phyloP scores from a whole-genome alignment of 345 rosid genomes.

The Arabidopsis suecica region DNA sequence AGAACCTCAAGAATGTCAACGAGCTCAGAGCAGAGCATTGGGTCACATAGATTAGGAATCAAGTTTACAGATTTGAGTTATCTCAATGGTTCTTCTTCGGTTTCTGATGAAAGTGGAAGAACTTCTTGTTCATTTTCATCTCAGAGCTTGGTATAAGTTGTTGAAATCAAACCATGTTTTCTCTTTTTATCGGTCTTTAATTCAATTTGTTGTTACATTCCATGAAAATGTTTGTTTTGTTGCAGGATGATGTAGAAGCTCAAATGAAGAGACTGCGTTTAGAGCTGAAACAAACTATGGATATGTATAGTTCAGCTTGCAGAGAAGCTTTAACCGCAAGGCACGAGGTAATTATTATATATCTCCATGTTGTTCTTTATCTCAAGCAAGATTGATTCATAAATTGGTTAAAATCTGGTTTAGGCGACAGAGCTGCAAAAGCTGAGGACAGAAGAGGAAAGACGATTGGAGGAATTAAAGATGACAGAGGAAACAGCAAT shows the following conservation, averaged over 20 bases:
- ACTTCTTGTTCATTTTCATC: slow-evolving; percentile 64
- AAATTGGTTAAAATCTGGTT: slow-evolving; percentile 2
- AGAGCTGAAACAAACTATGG: slow-evolving; percentile 96
- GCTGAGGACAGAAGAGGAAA: slow-evolving; percentile 67
- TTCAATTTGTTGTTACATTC: neutral
- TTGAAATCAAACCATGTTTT: neutral
- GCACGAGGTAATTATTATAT: slow-evolving; percentile 59
- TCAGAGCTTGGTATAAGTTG: slow-evolving; percentile 53
- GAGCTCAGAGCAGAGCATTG: slow-evolving; percentile 67
- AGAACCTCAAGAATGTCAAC: slow-evolving; percentile 57
- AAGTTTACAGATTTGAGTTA: slow-evolving; percentile 53
- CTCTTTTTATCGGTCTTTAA: neutral
- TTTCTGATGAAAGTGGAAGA: slow-evolving; percentile 64
- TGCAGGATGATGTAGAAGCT: slow-evolving; percentile 78
- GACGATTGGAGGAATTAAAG: slow-evolving; percentile 63
- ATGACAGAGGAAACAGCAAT: slow-evolving; percentile 72
- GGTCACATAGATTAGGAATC: slow-evolving; percentile 55
- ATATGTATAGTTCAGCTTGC: slow-evolving; percentile 86
- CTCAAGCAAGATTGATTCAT: neutral
- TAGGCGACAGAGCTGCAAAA: slow-evolving; percentile 76
- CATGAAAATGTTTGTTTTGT: neutral
- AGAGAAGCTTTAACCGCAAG: slow-evolving; percentile 83
- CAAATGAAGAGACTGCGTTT: slow-evolving; percentile 81
- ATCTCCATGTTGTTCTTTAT: slow-evolving; percentile 1
- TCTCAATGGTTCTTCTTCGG: slow-evolving; percentile 52